Percentiles rank a stretch among this genome's conserved stretches.
Conservation (phyloP, 495 filamentous ascomycete genomes). For the Aspergillus ostianus region DNA sequence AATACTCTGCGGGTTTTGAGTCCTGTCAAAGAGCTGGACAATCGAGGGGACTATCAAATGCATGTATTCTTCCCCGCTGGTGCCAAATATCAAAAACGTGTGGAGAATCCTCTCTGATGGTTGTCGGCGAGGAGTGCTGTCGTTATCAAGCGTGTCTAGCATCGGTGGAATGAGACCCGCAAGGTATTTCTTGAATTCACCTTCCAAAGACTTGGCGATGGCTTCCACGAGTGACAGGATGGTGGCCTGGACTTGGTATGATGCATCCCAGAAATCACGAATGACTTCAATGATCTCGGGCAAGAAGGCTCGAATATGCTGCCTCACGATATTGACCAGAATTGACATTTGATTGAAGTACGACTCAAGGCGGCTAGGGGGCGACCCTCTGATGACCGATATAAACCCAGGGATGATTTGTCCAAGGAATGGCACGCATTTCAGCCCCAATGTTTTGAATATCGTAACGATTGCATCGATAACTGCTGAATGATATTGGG, state of each 20-base stretch:
- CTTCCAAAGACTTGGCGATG: constrained; percentile 87
- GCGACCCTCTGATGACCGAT: constrained; percentile 74
- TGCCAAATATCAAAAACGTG: constrained; percentile 93
- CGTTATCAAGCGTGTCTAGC: constrained; percentile 88
- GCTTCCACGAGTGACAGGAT: constrained; percentile 90
- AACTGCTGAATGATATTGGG: constrained; percentile 89
- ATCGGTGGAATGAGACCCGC: constrained; percentile 85
- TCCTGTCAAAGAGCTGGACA: constrained; percentile 84
- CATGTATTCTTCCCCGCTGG: constrained; percentile 97
- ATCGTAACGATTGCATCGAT: constrained; percentile 99
- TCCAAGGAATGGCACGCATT: constrained; percentile 90
- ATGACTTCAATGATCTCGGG: constrained; percentile 80
- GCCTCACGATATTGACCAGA: constrained; percentile 89
- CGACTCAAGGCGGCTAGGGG: constrained; percentile 72
- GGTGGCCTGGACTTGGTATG: constrained; percentile 76
- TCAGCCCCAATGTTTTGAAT: constrained; percentile 90
- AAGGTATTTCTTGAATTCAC: constrained; percentile 95
- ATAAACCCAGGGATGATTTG: constrained; percentile 94
- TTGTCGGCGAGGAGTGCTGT: constrained; percentile 65
- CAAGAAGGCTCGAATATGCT: constrained; percentile 89
- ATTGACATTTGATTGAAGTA: constrained; percentile 96
- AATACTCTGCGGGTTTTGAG: constrained; percentile 69
- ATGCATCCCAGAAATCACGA: constrained; percentile 79
- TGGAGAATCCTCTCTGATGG: constrained; percentile 90
- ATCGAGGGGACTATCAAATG: constrained; percentile 97